A percentile compares a stretch with the other conserved stretches of the same genome.
These are phyloP conservation scores for Auxenochlorella protothecoides DNA, from an alignment of 139 green algal genomes.

Conservation along the genomic window DNA sequence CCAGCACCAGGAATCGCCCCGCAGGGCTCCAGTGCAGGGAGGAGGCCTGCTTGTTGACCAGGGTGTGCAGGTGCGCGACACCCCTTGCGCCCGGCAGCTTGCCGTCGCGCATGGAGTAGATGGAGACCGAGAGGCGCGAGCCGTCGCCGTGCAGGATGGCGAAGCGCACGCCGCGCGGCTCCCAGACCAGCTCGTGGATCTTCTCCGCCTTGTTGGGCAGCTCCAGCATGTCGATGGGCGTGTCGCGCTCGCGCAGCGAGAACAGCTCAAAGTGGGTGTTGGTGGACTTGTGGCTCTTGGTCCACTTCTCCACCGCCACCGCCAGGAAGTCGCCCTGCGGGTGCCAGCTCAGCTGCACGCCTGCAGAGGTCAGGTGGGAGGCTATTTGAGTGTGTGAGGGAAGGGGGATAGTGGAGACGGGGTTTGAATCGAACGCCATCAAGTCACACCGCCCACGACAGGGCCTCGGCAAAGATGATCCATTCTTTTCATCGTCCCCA, in stretches of 20 bases:
- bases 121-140: slow-evolving; percentile 59
- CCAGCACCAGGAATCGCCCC: slow-evolving; percentile 86
- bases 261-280: slow-evolving; percentile 95
- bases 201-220: slow-evolving; percentile 60
- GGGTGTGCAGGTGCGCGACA: slow-evolving; percentile 30
- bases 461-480: too few relatives aligned
- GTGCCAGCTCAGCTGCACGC: slow-evolving; percentile 93
- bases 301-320: slow-evolving; percentile 89
- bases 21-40: slow-evolving; percentile 79
- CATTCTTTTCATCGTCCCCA: too few relatives aligned
- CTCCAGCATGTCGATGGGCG: slow-evolving; percentile 57
- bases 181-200: slow-evolving; percentile 84
- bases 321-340: slow-evolving; percentile 92
- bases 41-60: slow-evolving; percentile 71
- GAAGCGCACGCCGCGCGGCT: slow-evolving; percentile 82
- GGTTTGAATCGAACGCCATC: background rate
- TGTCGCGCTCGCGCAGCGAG: slow-evolving; percentile 32
- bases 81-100: slow-evolving; percentile 21
- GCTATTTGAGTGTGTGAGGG: background rate
- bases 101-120: slow-evolving; percentile 87
- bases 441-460: too few relatives aligned
- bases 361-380: slow-evolving; percentile 26
- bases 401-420: background rate
- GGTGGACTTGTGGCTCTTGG: slow-evolving; percentile 95
- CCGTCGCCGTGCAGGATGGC: slow-evolving; percentile 86